These are phyloP conservation scores for Phytophthora macrochlamydospora DNA, from an alignment of 352 stramenopile species.

Conservation along the genomic window DNA sequence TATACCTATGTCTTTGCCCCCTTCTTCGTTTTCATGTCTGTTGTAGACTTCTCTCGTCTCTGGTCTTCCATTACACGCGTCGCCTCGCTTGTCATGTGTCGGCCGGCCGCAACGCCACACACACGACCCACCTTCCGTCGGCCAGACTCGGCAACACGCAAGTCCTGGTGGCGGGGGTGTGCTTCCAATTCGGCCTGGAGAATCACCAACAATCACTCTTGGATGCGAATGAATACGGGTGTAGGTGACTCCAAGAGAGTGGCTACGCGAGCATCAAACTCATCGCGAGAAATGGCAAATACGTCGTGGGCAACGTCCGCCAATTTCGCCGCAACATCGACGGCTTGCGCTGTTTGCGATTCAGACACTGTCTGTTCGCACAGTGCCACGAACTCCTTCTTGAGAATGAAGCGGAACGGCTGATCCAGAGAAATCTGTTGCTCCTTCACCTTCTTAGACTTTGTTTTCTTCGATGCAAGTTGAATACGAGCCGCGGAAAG, in stretches of 20 bases:
- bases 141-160: too few species aligned
- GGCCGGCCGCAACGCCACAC: too few species aligned
- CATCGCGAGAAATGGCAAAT: conserved; percentile 45
- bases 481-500: conserved; percentile 49
- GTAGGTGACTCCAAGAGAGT: conserved; percentile 68
- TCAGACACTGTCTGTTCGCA: conserved; percentile 38
- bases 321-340: conserved; percentile 57
- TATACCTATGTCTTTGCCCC: too few species aligned
- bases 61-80: too few species aligned
- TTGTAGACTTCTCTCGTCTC: too few species aligned
- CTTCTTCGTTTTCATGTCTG: too few species aligned
- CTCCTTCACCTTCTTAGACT: conserved; percentile 45
- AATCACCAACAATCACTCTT: conserved; percentile 53
- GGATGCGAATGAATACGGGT: conserved; percentile 66
- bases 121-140: too few species aligned
- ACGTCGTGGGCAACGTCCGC: conserved; percentile 47
- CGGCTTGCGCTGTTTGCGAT: conserved; percentile 21
- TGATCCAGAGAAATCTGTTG: conserved; percentile 49
- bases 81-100: too few species aligned
- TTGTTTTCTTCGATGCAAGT: conserved; percentile 35
- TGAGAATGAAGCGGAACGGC: conserved; percentile 59
- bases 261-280: conserved; percentile 70
- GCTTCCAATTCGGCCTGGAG: conserved; percentile 56
- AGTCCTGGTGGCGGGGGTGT: too few species aligned
- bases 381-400: conserved; percentile 66